phyloP scores from a whole-genome alignment of 2,329 filamentous ascomycete species.

The Talaromyces sp. region DNA sequence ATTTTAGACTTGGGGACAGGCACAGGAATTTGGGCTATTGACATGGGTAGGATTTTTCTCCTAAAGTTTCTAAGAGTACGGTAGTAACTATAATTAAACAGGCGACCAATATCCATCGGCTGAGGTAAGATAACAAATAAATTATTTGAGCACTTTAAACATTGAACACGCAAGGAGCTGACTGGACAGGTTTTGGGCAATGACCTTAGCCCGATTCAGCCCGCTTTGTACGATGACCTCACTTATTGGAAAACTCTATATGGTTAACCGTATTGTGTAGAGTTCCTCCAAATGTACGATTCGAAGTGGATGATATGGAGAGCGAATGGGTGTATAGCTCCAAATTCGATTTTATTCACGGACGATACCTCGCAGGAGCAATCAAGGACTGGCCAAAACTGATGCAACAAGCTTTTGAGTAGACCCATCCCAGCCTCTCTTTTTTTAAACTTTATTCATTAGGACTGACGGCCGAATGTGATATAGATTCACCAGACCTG shows the following conservation, averaged over 20 bases:
- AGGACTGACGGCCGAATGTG: not conserved
- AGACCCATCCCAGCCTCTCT: constrained; percentile 5
- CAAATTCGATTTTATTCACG: constrained; percentile 18
- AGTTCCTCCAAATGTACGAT: constrained; percentile 18
- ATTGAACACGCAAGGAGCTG: not conserved
- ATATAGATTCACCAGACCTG: constrained; percentile 13
- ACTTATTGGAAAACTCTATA: not conserved
- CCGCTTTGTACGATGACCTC: constrained; percentile 3
- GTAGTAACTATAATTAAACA: not conserved
- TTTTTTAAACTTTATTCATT: not conserved
- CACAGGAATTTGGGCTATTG: constrained; percentile 18
- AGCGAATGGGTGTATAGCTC: constrained; percentile 14
- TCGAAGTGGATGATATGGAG: constrained; percentile 17
- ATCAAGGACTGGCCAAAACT: constrained; percentile 14
- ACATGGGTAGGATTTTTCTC: constrained; percentile 3
- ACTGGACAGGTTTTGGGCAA: constrained; percentile 7
- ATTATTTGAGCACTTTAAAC: not conserved
- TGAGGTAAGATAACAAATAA: not conserved
- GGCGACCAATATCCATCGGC: constrained; percentile 8
- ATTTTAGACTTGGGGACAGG: constrained; percentile 47
- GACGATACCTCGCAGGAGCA: constrained; percentile 12
- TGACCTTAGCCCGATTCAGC: constrained; percentile 11
- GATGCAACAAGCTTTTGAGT: constrained; percentile 8
- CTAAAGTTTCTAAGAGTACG: not conserved
- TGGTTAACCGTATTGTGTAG: constrained; percentile 1